Base-by-base conservation (phyloP, 164 flowering plant genomes). In the Chimonanthus praecox region DNA sequence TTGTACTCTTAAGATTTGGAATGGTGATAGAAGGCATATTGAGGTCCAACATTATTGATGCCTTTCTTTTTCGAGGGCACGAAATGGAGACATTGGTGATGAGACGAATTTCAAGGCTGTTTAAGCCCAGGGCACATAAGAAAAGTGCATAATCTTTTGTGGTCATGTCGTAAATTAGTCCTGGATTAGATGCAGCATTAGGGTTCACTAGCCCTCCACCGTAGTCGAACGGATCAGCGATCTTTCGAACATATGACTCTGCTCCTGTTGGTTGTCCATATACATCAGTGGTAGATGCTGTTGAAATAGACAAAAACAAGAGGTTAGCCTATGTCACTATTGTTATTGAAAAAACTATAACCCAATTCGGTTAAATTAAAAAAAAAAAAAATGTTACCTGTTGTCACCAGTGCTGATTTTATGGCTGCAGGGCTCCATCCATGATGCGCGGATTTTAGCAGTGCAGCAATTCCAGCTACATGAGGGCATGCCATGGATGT, bases 401-500 rank as follows among this genome's bases (percentile, higher is more conserved):
- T 84, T 6, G 90, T 85, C 67, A 85, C 21, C 4, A 87, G 62
- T 13, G 88, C 86, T 33, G 33, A 33, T 33, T 33, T 33, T 33
- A 1, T 33, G 21, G 82, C 86, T n/a, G 87, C 90, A 45, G 88
- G 88, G 11, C 85, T 76, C 90, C 87, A 87, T 49, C 68, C 58
- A 4, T 78, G 85, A 45, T 83, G 84, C 50, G 78, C 1, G 5
- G 82, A 73, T 77, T 82, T 85, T 70, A 87, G 80, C 88, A 20
- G 21, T 20, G 21, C 21, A 20, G 21, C 21, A 20, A 20, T 20
- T 20, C 21, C 90, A 2, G 88, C 47, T 2, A 85, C 78, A 69
- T 84, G 85, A 70, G 90, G 90, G 75, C 82, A 75, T 6, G 88
- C 73, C 87, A 86, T 86, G 8, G 87, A 87, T 6, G 88, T 85